Percentiles rank a stretch among this genome's conserved stretches.
Evolutionary conservation across 2,329 filamentous ascomycete species (phyloP).

Genomic region (Diaporthe ampelina): DNA sequence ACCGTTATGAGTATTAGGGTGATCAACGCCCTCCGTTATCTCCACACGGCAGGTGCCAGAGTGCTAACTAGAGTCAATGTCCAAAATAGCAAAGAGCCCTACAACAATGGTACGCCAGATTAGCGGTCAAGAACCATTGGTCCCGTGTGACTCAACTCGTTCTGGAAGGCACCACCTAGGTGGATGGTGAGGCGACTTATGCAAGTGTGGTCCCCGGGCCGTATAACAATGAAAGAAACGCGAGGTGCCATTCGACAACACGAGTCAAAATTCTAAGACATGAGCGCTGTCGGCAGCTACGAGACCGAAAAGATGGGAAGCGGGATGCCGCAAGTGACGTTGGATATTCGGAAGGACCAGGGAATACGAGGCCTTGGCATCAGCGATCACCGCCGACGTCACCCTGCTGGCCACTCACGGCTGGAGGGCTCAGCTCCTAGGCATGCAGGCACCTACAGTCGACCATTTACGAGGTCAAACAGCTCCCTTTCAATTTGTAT

Average conservation of each 20-base stretch:
- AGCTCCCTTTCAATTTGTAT: constrained; percentile 4
- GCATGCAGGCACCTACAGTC: neutral
- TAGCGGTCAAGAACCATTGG: constrained; percentile 18
- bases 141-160: neutral
- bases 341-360: constrained; percentile 9
- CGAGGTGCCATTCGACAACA: constrained; percentile 25
- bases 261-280: constrained; percentile 27
- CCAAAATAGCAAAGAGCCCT: neutral
- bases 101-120: constrained; percentile 4
- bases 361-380: constrained; percentile 41
- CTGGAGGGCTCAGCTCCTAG: neutral
- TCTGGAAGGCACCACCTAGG: neutral
- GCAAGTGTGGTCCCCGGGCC: neutral
- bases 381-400: constrained; percentile 36
- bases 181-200: neutral
- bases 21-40: neutral
- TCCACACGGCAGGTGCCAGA: neutral
- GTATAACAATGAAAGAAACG: neutral
- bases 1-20: constrained; percentile 3
- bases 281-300: constrained; percentile 20
- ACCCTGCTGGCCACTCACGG: constrained; percentile 2
- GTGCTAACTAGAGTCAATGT: neutral
- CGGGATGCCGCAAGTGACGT: constrained; percentile 34
- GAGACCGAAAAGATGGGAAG: constrained; percentile 17
- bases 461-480: neutral